Evolutionary conservation across 106 monocot genomes (phyloP).

Genomic region (Phalaenopsis aphrodite): DNA sequence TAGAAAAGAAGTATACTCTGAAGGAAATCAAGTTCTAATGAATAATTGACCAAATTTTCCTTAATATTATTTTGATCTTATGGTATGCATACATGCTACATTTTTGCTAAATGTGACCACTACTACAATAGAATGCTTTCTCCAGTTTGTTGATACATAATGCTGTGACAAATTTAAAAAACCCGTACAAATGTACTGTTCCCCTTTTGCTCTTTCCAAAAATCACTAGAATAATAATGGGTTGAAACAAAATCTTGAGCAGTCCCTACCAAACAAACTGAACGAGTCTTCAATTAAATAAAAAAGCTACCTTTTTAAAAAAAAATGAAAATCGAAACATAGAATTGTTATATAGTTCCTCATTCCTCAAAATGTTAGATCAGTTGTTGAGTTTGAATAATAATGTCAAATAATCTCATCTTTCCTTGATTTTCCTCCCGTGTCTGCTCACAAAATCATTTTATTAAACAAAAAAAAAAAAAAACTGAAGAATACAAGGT

Average conservation of each 20-base stretch:
- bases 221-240: too few relatives aligned
- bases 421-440: not conserved
- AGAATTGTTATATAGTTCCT: not conserved
- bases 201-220: not conserved
- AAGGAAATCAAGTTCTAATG: not conserved
- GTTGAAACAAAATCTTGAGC: too few relatives aligned
- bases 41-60: not conserved
- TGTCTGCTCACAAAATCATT: not conserved
- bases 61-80: not conserved
- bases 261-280: too few relatives aligned
- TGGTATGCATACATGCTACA: not conserved
- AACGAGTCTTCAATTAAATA: too few relatives aligned
- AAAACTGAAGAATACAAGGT: not conserved
- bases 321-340: not conserved
- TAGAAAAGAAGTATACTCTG: not conserved
- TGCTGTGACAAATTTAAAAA: not conserved
- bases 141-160: not conserved
- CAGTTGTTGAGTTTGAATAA: not conserved
- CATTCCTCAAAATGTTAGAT: not conserved
- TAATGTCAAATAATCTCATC: not conserved
- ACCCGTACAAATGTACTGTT: not conserved
- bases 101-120: not conserved
- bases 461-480: not conserved
- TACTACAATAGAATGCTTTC: not conserved
- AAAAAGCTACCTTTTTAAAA: not conserved